Evolutionary conservation across 371 early-diverging fungal genomes (phyloP), one percentile per base, ranked within the genome.

Genomic region (Circinella umbellata): DNA sequence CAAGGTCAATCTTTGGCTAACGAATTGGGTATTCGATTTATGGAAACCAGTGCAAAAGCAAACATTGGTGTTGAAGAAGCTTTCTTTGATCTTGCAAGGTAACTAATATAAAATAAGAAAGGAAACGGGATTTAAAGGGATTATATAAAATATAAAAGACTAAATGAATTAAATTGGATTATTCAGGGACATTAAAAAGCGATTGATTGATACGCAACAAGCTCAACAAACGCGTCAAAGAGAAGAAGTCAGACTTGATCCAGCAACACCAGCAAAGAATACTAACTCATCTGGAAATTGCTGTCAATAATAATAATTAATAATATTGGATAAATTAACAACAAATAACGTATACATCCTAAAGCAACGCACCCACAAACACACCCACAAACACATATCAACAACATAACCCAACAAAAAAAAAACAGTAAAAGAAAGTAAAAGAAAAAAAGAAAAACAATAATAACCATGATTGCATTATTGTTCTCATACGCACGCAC

Each of bases 11-110:
- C 91, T 38, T 89, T 97, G 64, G 96, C 98, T 48, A 91, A 93
- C 71, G 90, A 94, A 74, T 90, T 96, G 47, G 87, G 89, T 57
- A 94, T 99, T 78, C 89, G 92, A 71, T 97, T 97, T 78, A 85
- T 97, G 80, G 98, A 98, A 82, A 98, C 99, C 61, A 93, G 93
- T 73, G 98, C 99, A 69, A 99, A 99, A 85, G 93, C 96, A 73
- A 96, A 96, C 69, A 95, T 93, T 74, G 95, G 96, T 72, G 99
- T 99, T 47, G 99, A 99, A 78, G 96, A 96, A 77, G 98, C 98
- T 61, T 99, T 99, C 88, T 91, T 96, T 76, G 94, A 95, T 68
- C 90, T 99, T 78, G 98, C 99, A 36, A 92, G 93, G 94, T 94
- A 87, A 34, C 27, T 27, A 27, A 27, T 27, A 27, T n/a, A 7